Base-by-base conservation (phyloP, 345 rosid species). In the Hypericum perforatum region DNA sequence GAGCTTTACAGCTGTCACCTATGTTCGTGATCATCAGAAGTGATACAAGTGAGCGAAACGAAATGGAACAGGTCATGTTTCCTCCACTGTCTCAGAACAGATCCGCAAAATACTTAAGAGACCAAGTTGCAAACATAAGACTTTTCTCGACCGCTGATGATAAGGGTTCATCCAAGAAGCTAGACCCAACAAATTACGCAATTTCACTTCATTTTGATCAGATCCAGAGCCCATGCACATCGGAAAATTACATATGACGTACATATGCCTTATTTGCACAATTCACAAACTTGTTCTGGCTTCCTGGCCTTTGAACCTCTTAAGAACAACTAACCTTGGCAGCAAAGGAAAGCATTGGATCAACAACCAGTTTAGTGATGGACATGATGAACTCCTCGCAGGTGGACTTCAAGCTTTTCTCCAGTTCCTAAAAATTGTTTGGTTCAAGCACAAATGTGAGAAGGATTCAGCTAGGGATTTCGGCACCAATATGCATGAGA, bases 371-470 rank as follows among this genome's bases (percentile, higher is more conserved):
- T 76, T 92, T 92, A 43, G 98, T 88, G 65, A 85, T 90, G 53
- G 90, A 73, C 96, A 92, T 88, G 49, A 88, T 92, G 76, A 88
- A 92, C 81, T 92, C 98, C 78, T 92, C 98, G 42, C 96, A 92
- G 41, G 96, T 88, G 62, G 94, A 74, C 75, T 92, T 92, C 4
- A 92, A 77, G 77, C 83, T 85, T 77, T 82, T 92, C 78, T 92
- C 98, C 66, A 88, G 76, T 53, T 92, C 98, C 95, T 92, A 79
- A 68, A 70, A 67, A 54, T 49, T 55, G 44, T 63, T 45, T 22
- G 32, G 11, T 16, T 40, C 44, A 2, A 54, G 12, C 39, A 41
- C 45, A 22, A 11, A 39, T 49, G 51, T 49, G 47, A 52, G 39
- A 39, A 46, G 22, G 49, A 46, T 22, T 22, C 32, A 4, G 32